A percentile compares a stretch with the other conserved stretches of the same genome.
Conservation (phyloP, 345 rosid species). For the Citropsis articulata region DNA sequence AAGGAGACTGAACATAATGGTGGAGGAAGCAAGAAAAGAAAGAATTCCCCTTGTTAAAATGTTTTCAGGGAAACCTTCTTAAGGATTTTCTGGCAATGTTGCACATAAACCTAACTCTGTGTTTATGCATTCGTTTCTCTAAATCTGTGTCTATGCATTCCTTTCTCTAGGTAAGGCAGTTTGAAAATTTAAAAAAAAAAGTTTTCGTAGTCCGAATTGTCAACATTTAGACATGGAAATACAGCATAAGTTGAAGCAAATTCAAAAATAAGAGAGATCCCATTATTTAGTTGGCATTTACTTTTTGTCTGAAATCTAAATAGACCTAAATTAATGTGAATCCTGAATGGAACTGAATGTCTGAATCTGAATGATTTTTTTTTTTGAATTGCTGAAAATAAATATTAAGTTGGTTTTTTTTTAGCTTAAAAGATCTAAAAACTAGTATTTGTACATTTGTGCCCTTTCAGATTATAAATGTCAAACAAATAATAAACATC, state of each 20-base stretch:
- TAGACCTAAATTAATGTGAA: too few species aligned
- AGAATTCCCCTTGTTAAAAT: background rate
- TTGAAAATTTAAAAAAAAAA: background rate
- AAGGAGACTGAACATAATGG: background rate
- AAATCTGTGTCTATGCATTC: background rate
- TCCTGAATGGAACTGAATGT: too few species aligned
- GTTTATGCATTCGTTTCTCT: too few species aligned
- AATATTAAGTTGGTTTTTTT: too few species aligned
- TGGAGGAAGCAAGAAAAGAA: background rate
- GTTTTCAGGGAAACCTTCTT: background rate
- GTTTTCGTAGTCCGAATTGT: background rate
- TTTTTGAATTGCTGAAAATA: too few species aligned
- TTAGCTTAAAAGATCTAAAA: too few species aligned
- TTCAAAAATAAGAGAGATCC: background rate
- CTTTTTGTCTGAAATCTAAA: too few species aligned
- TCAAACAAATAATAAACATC: too few species aligned
- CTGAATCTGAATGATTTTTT: too few species aligned
- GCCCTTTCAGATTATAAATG: too few species aligned
- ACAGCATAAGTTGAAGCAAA: background rate
- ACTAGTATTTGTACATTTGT: too few species aligned
- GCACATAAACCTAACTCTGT: background rate
- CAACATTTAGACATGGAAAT: background rate
- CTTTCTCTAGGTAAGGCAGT: background rate
- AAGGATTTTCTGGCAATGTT: background rate
- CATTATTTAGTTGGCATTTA: background rate